Conservation (phyloP, 2,329 filamentous ascomycete species). For the Fonsecaea multimorphosa region DNA sequence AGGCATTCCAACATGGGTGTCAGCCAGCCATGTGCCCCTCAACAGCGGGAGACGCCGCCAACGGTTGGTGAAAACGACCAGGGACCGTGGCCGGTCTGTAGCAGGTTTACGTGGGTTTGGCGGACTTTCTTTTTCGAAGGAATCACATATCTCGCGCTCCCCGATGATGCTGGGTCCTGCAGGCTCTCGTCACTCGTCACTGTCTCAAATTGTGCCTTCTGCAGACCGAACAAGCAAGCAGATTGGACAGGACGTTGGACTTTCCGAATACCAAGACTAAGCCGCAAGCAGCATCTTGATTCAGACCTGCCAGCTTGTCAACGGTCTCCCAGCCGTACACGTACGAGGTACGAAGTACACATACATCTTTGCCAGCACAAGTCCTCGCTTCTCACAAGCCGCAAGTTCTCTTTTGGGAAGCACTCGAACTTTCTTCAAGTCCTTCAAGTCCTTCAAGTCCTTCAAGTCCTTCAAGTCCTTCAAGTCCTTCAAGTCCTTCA, state of each 20-base stretch:
- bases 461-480: no score
- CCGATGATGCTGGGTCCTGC: background rate
- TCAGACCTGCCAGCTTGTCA: slow-evolving; percentile 1
- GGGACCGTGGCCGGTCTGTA: background rate
- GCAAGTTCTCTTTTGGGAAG: background rate
- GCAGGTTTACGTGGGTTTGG: background rate
- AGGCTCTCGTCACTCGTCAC: background rate
- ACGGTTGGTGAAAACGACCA: background rate
- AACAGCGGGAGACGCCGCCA: background rate
- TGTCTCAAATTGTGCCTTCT: slow-evolving; percentile 1
- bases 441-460: no score
- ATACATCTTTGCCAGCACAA: background rate
- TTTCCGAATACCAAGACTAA: background rate
- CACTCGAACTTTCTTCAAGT: slow-evolving; percentile 4
- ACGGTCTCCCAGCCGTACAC: background rate
- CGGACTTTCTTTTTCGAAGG: background rate
- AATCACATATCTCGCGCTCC: background rate
- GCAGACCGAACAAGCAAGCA: background rate
- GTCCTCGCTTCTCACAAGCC: no score
- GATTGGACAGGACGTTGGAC: background rate
- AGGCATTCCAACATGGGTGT: background rate
- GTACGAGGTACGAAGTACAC: no score
- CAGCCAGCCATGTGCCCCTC: slow-evolving; percentile 14
- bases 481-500: no score
- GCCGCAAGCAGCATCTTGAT: background rate